These are phyloP conservation scores for Wallacemonas collosoma DNA, from an alignment of 208 protist genomes.

Conservation along the genomic window DNA sequence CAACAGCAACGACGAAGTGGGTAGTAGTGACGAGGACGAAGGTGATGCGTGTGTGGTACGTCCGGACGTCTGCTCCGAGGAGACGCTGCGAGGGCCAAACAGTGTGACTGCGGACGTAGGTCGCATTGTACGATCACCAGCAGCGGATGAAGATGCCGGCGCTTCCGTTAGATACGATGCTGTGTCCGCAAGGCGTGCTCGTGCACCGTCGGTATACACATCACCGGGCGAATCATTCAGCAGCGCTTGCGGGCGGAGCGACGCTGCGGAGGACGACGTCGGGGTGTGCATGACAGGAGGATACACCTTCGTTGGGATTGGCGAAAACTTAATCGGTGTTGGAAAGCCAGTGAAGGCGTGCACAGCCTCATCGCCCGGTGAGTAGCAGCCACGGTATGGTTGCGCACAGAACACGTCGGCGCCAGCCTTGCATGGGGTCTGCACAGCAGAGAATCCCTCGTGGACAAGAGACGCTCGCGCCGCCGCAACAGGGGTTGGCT, in stretches of 20 bases:
- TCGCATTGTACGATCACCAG: not conserved
- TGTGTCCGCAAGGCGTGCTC: not conserved
- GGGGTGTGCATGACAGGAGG: not conserved
- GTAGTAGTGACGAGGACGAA: not conserved
- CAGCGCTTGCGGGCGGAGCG: not conserved
- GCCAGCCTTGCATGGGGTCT: too few relatives aligned
- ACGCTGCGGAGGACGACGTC: not conserved
- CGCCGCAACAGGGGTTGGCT: not conserved
- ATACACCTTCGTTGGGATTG: constrained; percentile 53
- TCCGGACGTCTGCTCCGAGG: not conserved
- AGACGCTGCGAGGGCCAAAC: not conserved
- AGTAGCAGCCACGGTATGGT: not conserved
- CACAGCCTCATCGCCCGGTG: constrained; percentile 12
- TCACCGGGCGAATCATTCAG: not conserved
- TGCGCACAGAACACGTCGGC: too few relatives aligned
- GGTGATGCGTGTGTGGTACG: not conserved
- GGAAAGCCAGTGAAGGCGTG: constrained; percentile 49
- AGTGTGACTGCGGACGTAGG: constrained; percentile 6
- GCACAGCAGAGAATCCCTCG: too few relatives aligned
- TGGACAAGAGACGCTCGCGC: too few relatives aligned
- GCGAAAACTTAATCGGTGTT: constrained; percentile 56
- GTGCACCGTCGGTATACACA: not conserved
- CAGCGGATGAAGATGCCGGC: not conserved
- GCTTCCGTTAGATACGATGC: not conserved
- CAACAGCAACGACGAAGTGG: not conserved